Evolutionary conservation across 148 eudicot species (phyloP).

Genomic region (Amaranthus cruentus): DNA sequence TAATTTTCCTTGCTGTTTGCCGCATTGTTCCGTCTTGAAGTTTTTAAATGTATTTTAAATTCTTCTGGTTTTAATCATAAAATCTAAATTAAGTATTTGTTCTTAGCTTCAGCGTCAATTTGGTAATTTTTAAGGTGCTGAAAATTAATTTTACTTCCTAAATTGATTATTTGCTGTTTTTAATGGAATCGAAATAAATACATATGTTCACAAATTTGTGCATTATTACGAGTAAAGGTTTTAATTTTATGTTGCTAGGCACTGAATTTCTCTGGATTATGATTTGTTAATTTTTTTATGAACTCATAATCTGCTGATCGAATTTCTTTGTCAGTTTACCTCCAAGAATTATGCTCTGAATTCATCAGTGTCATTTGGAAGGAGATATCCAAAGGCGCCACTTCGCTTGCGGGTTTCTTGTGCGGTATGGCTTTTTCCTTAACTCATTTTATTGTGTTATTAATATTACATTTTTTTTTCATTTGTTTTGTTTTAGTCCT

Average conservation of each 20-base stretch:
- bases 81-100: too few relatives aligned
- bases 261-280: not conserved
- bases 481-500: not conserved
- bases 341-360: constrained; percentile 17
- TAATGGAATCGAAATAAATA: not conserved
- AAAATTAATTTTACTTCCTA: not conserved
- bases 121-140: too few relatives aligned
- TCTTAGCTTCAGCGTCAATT: too few relatives aligned
- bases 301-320: not conserved
- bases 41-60: too few relatives aligned
- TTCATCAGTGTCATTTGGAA: constrained; percentile 31
- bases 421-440: constrained; percentile 30
- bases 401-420: constrained; percentile 33
- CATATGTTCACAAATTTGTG: too few relatives aligned
- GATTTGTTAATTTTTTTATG: not conserved
- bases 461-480: not conserved
- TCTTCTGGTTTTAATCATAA: too few relatives aligned
- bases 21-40: too few relatives aligned
- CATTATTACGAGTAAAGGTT: not conserved
- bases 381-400: constrained; percentile 21
- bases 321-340: constrained; percentile 21
- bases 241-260: not conserved
- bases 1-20: too few relatives aligned
- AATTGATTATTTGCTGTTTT: not conserved
- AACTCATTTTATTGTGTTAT: not conserved